Base-by-base conservation (phyloP, 805 yeast genomes). In the Yarrowia yakushimensis region DNA sequence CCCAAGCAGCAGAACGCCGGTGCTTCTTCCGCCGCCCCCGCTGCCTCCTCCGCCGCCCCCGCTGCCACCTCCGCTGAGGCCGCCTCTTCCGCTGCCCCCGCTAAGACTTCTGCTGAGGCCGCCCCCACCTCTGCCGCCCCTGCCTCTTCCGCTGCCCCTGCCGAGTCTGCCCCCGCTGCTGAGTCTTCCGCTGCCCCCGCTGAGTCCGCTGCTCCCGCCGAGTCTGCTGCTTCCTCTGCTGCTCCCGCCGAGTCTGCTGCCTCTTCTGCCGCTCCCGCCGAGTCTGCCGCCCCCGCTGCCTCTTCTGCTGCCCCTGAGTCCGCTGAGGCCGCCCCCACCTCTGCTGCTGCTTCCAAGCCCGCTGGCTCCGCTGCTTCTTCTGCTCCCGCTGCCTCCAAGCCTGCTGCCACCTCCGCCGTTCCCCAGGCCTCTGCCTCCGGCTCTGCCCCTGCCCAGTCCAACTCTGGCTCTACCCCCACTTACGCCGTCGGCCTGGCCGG, bases 381-480 rank as follows among this genome's bases (percentile, higher is more conserved):
- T 46, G 18, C 54, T 20, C 33, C 59, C 23, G 42, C 57, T 9
- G 28, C 7, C 12, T 27, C 59, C 33, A 13, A 31, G 10, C 17
- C 27, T 13, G 46, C 46, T 12, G 34, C 60, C n/a, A 13, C 60
- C 11, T 36, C 60, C 20, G 45, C 20, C 4, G 43, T 46, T 37
- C 36, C 60, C 28, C 33, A 54, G 60, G 36, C 46, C 15, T 37
- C 60, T 30, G 17, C 39, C n/a, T 27, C 61, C 30, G 30, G 23
- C 43, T 39, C 48, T 39, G 61, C 61, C 39, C 48, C 61, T 11
- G 23, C 34, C 27, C 61, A 55, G 61, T 48, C 61, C 15, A 55
- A 55, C 48, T 28, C 61, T 39, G 61, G 39, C 22, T 18, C 48
- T 39, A 55, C 39, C 48, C 22, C 36, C 13, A 20, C 48, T 18